phyloP scores from a whole-genome alignment of 345 rosid genomes.

The Lumnitzera racemosa region DNA sequence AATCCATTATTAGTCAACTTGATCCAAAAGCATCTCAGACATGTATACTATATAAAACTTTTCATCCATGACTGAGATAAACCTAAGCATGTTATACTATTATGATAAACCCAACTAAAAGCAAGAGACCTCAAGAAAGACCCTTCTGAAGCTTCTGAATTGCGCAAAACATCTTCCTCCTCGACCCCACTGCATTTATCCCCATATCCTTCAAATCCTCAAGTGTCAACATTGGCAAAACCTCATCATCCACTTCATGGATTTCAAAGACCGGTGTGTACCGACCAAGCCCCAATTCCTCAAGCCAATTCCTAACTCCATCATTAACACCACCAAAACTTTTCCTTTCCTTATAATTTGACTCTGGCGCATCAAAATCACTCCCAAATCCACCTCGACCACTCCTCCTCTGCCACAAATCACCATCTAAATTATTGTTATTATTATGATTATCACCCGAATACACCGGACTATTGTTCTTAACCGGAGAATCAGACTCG shows the following conservation, averaged over 20 bases:
- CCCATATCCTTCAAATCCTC: slow-evolving; percentile 87
- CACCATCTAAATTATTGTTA: slow-evolving; percentile 9
- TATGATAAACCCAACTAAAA: not conserved
- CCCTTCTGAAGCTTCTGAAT: slow-evolving; percentile 68
- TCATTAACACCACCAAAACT: slow-evolving; percentile 21
- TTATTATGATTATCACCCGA: slow-evolving; percentile 31
- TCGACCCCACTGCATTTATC: slow-evolving; percentile 65
- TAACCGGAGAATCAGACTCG: slow-evolving; percentile 41
- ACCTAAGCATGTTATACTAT: no score
- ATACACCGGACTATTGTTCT: slow-evolving; percentile 38
- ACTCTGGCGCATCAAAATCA: not conserved
- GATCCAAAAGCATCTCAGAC: no score
- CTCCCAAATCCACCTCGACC: no score
- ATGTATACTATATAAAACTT: no score
- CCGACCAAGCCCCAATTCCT: slow-evolving; percentile 53
- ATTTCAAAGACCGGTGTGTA: slow-evolving; percentile 68
- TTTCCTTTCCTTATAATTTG: slow-evolving; percentile 22
- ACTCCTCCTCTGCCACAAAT: no score
- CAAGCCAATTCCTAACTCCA: slow-evolving; percentile 55
- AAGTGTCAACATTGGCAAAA: slow-evolving; percentile 62
- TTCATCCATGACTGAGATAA: no score
- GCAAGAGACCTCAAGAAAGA: slow-evolving; percentile 34
- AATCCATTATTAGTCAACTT: no score
- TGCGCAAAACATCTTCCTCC: slow-evolving; percentile 57
- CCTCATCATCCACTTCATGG: slow-evolving; percentile 71